Conservation (phyloP, 163 green algal species). For the Prototheca stagnorum region DNA sequence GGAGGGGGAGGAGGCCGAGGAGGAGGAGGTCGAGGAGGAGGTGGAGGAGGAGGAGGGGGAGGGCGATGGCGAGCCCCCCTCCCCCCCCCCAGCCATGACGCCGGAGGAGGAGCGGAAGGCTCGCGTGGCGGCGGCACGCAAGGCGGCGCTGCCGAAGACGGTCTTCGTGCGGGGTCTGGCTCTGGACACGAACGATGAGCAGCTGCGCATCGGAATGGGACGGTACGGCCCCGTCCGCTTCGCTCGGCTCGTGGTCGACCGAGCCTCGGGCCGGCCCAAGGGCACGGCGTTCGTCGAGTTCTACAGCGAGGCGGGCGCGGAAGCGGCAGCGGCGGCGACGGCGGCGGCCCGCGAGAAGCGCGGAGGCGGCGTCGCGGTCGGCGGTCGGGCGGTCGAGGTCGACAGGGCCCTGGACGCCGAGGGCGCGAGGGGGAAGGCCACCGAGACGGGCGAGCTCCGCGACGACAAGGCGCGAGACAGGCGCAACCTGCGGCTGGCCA, state of each 20-base stretch:
- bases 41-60: not conserved
- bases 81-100: not conserved
- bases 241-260: slow-evolving; percentile 54
- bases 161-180: slow-evolving; percentile 81
- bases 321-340: slow-evolving; percentile 27
- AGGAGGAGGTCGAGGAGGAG: slow-evolving; percentile 2
- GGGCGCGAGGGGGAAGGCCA: slow-evolving; percentile 32
- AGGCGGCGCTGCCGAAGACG: slow-evolving; percentile 22
- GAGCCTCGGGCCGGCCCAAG: slow-evolving; percentile 61
- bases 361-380: slow-evolving; percentile 40
- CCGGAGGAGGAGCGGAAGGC: slow-evolving; percentile 3
- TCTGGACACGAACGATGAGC: slow-evolving; percentile 37
- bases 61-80: not conserved
- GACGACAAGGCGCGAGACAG: slow-evolving; percentile 29
- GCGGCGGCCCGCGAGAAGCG: slow-evolving; percentile 17
- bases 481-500: slow-evolving; percentile 70
- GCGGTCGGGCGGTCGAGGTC: slow-evolving; percentile 44
- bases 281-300: slow-evolving; percentile 93
- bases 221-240: slow-evolving; percentile 48
- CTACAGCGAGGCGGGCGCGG: slow-evolving; percentile 13
- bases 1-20: slow-evolving; percentile 3
- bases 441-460: slow-evolving; percentile 11
- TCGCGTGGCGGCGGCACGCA: not conserved
- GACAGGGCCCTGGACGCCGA: slow-evolving; percentile 64
- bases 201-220: slow-evolving; percentile 40